phyloP scores from a whole-genome alignment of 2,329 filamentous ascomycete genomes.

The Aaosphaeria arxii region DNA sequence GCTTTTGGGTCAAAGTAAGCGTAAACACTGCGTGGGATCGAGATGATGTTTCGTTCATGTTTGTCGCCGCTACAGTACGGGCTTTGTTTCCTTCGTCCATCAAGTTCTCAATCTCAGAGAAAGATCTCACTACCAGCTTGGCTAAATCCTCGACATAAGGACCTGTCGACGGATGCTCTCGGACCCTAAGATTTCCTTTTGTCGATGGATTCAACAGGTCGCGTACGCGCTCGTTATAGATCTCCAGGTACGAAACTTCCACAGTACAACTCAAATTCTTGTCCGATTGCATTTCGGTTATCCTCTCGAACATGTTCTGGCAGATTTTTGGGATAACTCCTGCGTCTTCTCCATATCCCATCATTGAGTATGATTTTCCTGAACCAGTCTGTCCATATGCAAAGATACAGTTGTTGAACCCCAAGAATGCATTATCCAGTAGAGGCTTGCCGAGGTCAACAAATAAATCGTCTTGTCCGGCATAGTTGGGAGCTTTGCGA shows the following conservation, averaged over 20 bases:
- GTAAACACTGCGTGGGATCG: slow-evolving; percentile 98
- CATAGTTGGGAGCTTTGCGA: slow-evolving; percentile 75
- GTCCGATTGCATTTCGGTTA: slow-evolving; percentile 68
- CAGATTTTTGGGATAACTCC: slow-evolving; percentile 97
- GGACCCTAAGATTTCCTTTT: slow-evolving; percentile 93
- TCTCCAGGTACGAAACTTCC: slow-evolving; percentile 97
- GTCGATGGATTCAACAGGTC: slow-evolving; percentile 93
- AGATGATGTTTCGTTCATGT: slow-evolving; percentile 99
- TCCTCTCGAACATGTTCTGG: slow-evolving; percentile 94
- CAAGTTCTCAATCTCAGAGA: slow-evolving; percentile 91
- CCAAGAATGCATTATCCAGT: slow-evolving; percentile 95
- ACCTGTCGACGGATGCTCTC: slow-evolving; percentile 95
- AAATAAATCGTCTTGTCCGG: slow-evolving; percentile 86
- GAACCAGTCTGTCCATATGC: slow-evolving; percentile 98
- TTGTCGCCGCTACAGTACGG: slow-evolving; percentile 93
- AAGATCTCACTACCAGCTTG: slow-evolving; percentile 89
- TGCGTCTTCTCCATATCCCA: slow-evolving; percentile 95
- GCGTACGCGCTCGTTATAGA: slow-evolving; percentile 96
- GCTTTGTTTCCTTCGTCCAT: slow-evolving; percentile 99
- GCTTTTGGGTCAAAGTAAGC: slow-evolving; percentile 90
- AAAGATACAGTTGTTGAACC: slow-evolving; percentile 99
- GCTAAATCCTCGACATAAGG: slow-evolving; percentile 98
- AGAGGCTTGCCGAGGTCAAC: slow-evolving; percentile 83
- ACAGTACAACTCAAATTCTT: slow-evolving; percentile 83
- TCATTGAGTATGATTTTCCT: slow-evolving; percentile 99